Evolutionary conservation across 345 rosid genomes (phyloP), one percentile per base, ranked within the genome.

Genomic region (Cardamine resedifolia): DNA sequence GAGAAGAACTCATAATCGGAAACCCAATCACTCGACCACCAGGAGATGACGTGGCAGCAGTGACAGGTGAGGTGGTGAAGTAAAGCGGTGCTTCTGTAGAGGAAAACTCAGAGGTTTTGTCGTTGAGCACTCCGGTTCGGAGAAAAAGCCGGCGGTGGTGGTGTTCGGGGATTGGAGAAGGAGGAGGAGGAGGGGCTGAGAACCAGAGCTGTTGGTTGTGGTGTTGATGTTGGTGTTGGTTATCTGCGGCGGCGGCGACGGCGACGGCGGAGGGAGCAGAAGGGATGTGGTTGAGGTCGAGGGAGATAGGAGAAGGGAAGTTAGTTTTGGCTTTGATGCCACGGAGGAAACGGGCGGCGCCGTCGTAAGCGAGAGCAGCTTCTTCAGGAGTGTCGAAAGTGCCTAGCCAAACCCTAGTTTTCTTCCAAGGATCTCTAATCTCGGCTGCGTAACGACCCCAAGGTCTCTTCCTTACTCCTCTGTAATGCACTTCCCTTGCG

Each of bases 371-470:
- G 2, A 89, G 88, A 28, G 98, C 98, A 12, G 98, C 98, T 78
- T 93, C 94, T 77, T 90, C 98, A 1, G 98, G 96, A 20, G 97
- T 90, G 82, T 93, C 97, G 58, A 93, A 93, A 56, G 98, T 93
- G 31, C 98, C 98, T 65, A 93, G 71, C 98, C 98, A 93, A 31
- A 91, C 97, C 67, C 97, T 78, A 8, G 96, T 86, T 75, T 93
- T 93, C 85, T 93, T 93, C 96, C 97, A 90, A 0, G 98, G 98
- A 80, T 90, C 98, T 24, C 98, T 89, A 64, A 93, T 93, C 85
- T 93, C 98, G 0, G 98, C 98, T 0, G 97, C 97, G 82, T 90
- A 93, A 20, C 97, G 86, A 4, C 98, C 98, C 98, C 98, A 93
- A 9, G 98, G 98, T 76, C 98, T 79, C 92, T 93, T 93, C 36